Evolutionary conservation across 495 filamentous ascomycete genomes (phyloP), one percentile per base, ranked within the genome.

Genomic region (Aspergillus affinis): DNA sequence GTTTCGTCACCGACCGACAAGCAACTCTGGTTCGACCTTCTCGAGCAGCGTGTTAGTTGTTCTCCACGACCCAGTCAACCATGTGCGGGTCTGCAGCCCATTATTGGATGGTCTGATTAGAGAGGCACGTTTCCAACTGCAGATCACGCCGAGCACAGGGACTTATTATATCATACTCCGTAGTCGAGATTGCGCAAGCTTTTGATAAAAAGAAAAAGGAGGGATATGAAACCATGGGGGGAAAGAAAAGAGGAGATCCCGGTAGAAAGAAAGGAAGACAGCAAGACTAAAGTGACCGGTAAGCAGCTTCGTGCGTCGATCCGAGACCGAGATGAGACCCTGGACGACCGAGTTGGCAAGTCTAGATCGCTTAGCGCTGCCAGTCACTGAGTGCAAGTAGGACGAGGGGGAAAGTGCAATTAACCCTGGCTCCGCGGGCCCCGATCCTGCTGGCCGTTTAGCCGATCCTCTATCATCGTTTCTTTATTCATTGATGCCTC

Each of bases 41-140:
- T 26, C 23, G 23, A 26, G 23, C 12, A 17, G 21, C 15, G 3
- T 21, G 8, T 32, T 54, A n/a, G 5, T n/a, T 41, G 10, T 54
- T 54, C 17, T 54, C 29, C 15, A 54, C 51, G 51, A 41, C 51
- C 29, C 29, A 52, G 41, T 54, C 51, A 54, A 36, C 51, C 51
- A 54, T 54, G 51, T 54, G 51, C 51, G 51, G 29, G 20, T 17
- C 41, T 3, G 51, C 7, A 54, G 30, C 12, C 41, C 51, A 20
- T 54, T 54, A 54, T 54, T 54, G 51, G 51, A 54, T 46, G 13
- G 29, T 17, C 4, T 17, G 52, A 18, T 10, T 17, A 44, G 45
- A 54, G 52, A 45, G 27, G 45, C 32, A 44, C 29, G 18, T 54
- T 54, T 44, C 51, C 51, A 54, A 32, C 36, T n/a, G 29, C 19